A percentile compares a stretch with the other conserved stretches of the same genome.
phyloP scores from a whole-genome alignment of 257 asterid species.

The Capsicum baccatum region DNA sequence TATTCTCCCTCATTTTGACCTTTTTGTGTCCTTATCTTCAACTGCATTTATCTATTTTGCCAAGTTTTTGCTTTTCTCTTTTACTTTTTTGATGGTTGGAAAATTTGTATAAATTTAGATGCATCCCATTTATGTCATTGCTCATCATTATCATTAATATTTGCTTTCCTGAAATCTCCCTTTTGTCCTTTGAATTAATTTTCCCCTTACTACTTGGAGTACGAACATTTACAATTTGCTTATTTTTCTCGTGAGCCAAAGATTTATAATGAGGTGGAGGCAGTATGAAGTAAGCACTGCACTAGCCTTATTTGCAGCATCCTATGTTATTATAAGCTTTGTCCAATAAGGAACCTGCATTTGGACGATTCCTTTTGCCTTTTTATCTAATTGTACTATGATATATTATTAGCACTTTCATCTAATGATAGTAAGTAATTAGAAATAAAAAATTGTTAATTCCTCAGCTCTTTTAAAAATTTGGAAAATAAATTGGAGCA shows the following conservation, averaged over 20 bases:
- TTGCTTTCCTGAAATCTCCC: neutral
- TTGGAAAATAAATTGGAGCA: neutral
- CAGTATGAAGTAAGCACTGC: neutral
- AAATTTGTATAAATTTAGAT: neutral
- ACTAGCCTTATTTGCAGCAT: neutral
- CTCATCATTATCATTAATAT: neutral
- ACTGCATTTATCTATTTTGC: neutral
- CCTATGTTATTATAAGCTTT: neutral
- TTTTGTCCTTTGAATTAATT: neutral
- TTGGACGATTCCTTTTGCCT: neutral
- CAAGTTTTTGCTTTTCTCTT: neutral
- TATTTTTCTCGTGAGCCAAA: too few species aligned
- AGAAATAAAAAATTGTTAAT: neutral
- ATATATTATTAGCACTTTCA: neutral
- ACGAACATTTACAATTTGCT: neutral
- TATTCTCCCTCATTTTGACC: neutral
- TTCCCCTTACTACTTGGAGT: neutral
- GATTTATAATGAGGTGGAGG: neutral
- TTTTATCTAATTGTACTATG: neutral
- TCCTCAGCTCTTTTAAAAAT: neutral
- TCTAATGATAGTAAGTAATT: neutral
- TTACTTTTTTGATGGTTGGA: neutral
- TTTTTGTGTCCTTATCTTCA: neutral
- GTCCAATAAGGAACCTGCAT: neutral
- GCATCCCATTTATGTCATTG: neutral